Conservation (phyloP, 306 rosid genomes). For the Trichosanthes truncata region DNA sequence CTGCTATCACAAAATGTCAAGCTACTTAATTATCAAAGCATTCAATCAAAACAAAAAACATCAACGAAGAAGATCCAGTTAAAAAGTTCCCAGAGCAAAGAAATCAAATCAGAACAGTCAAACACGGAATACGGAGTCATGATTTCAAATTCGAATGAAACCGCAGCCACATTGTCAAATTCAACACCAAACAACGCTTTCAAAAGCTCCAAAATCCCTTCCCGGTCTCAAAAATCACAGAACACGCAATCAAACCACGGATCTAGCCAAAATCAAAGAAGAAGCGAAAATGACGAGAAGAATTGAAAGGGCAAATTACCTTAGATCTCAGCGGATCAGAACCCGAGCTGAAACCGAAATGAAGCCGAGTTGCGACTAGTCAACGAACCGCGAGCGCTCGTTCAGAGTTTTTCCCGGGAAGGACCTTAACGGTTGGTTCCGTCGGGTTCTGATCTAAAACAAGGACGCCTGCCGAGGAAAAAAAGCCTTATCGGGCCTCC, state of each 20-base stretch:
- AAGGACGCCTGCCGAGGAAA: neutral
- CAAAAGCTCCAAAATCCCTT: neutral
- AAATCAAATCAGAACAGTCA: neutral
- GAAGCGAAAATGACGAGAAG: neutral
- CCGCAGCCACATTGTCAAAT: neutral
- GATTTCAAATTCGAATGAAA: neutral
- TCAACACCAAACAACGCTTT: neutral
- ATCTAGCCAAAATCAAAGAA: neutral
- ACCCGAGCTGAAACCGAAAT: neutral
- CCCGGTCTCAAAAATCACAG: neutral
- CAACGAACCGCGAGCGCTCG: neutral
- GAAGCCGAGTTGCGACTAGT: neutral
- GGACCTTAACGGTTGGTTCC: neutral
- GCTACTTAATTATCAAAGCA: neutral
- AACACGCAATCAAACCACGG: neutral
- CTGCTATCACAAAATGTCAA: neutral
- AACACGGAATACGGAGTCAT: neutral
- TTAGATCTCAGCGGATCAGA: neutral
- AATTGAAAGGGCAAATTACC: neutral
- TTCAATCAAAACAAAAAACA: neutral
- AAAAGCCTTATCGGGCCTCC: neutral
- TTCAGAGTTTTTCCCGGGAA: neutral
- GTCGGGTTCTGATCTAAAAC: slow-evolving; percentile 2
- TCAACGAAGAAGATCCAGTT: neutral
- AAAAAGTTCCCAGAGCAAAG: neutral